Base-by-base conservation (phyloP, 495 filamentous ascomycete species). In the Halenospora varia region DNA sequence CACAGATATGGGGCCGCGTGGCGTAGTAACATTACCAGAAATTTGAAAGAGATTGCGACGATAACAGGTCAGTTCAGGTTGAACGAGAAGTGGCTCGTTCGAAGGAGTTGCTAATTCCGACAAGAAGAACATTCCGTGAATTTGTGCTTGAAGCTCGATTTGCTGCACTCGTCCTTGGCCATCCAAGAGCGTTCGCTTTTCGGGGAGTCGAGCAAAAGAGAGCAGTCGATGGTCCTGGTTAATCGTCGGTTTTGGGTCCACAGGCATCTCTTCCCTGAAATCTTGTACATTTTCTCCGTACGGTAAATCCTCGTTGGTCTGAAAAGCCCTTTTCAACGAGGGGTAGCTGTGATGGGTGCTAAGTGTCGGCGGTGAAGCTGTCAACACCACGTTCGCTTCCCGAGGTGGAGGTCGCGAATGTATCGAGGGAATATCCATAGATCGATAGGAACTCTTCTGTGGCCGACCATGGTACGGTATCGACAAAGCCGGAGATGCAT, bases 51-150 rank as follows among this genome's bases (percentile, higher is more conserved):
- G 71, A 68, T 96, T 96, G 17, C 92, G 83, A 51, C 92, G 88
- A 70, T 96, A 96, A 78, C 92, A 96, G 10, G 91, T 96, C 68
- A 96, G 70, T 75, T 96, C 92, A 42, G 79, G 77, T 40, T 91
- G 88, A 40, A 88, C 71, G 40, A 79, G 73, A 49, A 80, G 79
- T 47, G 84, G 82, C 60, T 89, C 84, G 53, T 79, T 81, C 23
- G 57, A 50, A 40, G 80, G 79, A 22, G 89, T 82, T 13, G 89
- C 87, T 59, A 92, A 87, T 70, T 96, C 92, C 56, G 91, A 91
- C 20, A 96, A 79, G 68, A 96, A 96, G 73, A 96, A 96, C 90
- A 96, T 96, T 70, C 92, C 92, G 68, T 96, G 90, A 44, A 96
- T 80, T 70, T 95, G 91, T 42, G 91, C 90, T 25, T 88, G 81